Conservation (phyloP, 2,329 filamentous ascomycete species). For the Ophiocordyceps camponoti-leonardi region DNA sequence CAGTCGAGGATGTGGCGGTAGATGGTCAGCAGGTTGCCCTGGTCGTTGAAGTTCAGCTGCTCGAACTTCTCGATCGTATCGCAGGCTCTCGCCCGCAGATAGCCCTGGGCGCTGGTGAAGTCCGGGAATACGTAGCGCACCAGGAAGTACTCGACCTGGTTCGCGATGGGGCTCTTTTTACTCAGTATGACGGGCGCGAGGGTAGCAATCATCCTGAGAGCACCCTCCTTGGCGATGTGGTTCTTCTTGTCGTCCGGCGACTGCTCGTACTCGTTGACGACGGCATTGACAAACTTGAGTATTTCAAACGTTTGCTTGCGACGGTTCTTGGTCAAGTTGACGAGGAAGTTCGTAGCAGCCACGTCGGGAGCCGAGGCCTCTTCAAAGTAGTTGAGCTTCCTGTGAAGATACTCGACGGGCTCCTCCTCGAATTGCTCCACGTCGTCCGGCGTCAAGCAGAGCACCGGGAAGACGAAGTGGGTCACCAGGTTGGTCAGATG, state of each 20-base stretch:
- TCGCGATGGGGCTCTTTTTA: conserved; percentile 95
- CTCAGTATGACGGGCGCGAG: conserved; percentile 84
- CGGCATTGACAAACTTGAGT: conserved; percentile 82
- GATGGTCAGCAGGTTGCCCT: conserved; percentile 86
- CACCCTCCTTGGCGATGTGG: conserved; percentile 89
- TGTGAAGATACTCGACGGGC: conserved; percentile 89
- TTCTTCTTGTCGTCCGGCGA: conserved; percentile 80
- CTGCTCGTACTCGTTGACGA: conserved; percentile 83
- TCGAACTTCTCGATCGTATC: conserved; percentile 98
- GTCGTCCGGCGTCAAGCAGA: conserved; percentile 85
- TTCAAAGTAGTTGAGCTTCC: conserved; percentile 95
- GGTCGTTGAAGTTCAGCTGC: conserved; percentile 90
- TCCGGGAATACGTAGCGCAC: conserved; percentile 97
- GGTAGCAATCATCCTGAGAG: conserved; percentile 91
- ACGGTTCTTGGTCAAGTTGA: conserved; percentile 82
- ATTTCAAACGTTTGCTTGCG: conserved; percentile 94
- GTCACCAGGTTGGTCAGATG: conserved; percentile 87
- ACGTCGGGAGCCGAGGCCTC: conserved; percentile 92
- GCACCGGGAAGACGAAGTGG: conserved; percentile 86
- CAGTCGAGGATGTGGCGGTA: conserved; percentile 95
- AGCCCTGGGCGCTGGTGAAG: conserved; percentile 83
- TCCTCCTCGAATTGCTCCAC: conserved; percentile 88
- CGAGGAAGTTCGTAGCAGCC: conserved; percentile 88
- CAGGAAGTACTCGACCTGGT: conserved; percentile 96
- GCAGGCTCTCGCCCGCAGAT: conserved; percentile 83